Evolutionary conservation across 768 basidiomycete species (phyloP).

Genomic region (Tremella mesenterica): DNA sequence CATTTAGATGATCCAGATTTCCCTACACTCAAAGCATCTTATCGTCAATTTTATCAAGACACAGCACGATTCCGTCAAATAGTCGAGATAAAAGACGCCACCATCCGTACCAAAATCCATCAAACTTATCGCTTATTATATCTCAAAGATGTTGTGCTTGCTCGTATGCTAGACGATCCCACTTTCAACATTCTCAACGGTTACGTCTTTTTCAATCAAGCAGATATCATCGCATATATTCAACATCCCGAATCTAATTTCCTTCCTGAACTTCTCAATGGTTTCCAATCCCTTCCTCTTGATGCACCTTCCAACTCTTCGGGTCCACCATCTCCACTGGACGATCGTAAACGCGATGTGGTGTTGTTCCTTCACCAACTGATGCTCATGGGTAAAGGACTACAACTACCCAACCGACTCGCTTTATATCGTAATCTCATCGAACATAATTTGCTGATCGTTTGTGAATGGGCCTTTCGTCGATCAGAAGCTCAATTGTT

Average conservation of each 20-base stretch:
- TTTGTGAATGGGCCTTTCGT: slow-evolving; percentile 86
- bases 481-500: slow-evolving; percentile 58
- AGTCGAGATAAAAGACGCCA: slow-evolving; percentile 65
- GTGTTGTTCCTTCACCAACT: slow-evolving; percentile 84
- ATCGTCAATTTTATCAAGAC: slow-evolving; percentile 81
- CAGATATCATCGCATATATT: slow-evolving; percentile 88
- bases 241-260: slow-evolving; percentile 63
- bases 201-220: slow-evolving; percentile 97
- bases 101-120: slow-evolving; percentile 79
- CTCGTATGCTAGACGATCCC: slow-evolving; percentile 85
- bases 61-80: slow-evolving; percentile 83
- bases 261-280: slow-evolving; percentile 63
- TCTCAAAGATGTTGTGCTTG: slow-evolving; percentile 95
- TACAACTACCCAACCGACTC: slow-evolving; percentile 78
- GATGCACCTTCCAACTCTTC: neutral
- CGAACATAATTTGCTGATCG: slow-evolving; percentile 77
- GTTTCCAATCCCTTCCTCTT: slow-evolving; percentile 20
- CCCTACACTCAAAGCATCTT: slow-evolving; percentile 90
- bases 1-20: slow-evolving; percentile 87
- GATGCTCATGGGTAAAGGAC: slow-evolving; percentile 91
- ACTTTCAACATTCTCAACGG: slow-evolving; percentile 96
- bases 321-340: slow-evolving; percentile 30
- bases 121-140: slow-evolving; percentile 95
- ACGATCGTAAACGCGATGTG: slow-evolving; percentile 55
- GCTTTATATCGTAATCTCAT: slow-evolving; percentile 76